Base-by-base conservation (phyloP, 106 monocot species). In the Apostasia ramifera region DNA sequence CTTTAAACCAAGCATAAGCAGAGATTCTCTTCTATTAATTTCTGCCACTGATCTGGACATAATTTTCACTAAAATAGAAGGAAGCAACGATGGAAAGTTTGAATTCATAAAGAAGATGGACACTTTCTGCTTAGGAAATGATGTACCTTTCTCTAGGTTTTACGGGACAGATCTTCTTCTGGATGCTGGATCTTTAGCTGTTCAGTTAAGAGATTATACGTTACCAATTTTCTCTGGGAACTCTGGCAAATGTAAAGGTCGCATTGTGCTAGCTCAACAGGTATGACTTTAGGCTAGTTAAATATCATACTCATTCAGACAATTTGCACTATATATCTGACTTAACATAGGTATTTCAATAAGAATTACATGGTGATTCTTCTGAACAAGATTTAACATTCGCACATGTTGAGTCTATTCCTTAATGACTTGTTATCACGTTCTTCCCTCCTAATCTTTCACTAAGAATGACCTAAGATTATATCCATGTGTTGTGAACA, bases 181-280 rank as follows among this genome's bases (percentile, higher is more conserved):
- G 12, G 73, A 74, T 55, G 72, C 82, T 12, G 79, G 82, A 14
- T 86, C 89, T 59, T 84, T 93, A 56, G 59, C 77, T 45, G 62
- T 81, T 40, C 81, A 84, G 60, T 53, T 93, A 65, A 89, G 93
- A 76, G 72, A 93, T 68, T 93, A 93, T 76, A 89, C 89, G 40
- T 84, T 67, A 70, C 89, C 93, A 62, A 72, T 89, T 2, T 93
- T 93, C 80, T 70, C 86, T 80, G 89, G 76, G 4, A 73, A 71
- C 61, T 44, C 73, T 80, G 89, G 93, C 44, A 86, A 80, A 80
- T 89, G 93, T 76, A 74, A 84, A 76, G 93, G 93, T 8, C 71
- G 76, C 55, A 55, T 93, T 71, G 89, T 93, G 45, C 71, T 93
- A 74, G 93, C 93, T 55, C 93, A 89, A 73, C 93, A 93, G 93